Base-by-base conservation (phyloP, 352 stramenopile genomes). In the Blastocystis hominis region DNA sequence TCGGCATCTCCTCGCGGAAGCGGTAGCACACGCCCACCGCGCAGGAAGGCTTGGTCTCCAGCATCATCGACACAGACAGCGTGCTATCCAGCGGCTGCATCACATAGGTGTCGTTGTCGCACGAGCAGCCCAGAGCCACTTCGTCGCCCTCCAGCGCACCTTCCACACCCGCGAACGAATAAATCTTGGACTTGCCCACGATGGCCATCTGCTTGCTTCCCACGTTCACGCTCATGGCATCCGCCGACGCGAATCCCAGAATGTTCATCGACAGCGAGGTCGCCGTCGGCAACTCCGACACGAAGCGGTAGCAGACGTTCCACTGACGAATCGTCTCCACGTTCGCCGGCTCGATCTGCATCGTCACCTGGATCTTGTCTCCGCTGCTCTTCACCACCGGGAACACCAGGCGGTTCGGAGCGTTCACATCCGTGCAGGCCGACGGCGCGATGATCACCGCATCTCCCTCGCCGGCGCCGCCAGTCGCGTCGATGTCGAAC, bases 1-100 rank as follows among this genome's bases (percentile, higher is more conserved):
- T 53, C 34, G 47, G 34, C 13, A 24, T 6, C 72, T 84, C 72
- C 34, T 66, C 53, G 36, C 53, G 4, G 72, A 84, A 84, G n/a
- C n/a, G 40, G 55, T 84, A 84, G 50, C 72, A 84, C 50, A 84
- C 38, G n/a, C 72, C 72, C 3, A 84, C 47, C n/a, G 72, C 55
- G 50, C 72, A 84, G 2, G 72, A 47, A 68, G 72, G 72, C n/a
- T 20, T 84, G n/a, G 7, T 20, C 3, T 9, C 7, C 53, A 84
- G n/a, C 30, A 53, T 46, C 72, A 84, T n/a, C 40, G 53, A 53
- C 20, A 46, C 72, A 36, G 46, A 53, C 20, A 64, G 36, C 24
- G 50, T 53, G 38, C 10, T n/a, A 20, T 64, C 13, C 72, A 84
- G 50, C 36, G 10, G 6, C 15, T 44, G 20, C 34, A 66, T 20